These are phyloP conservation scores for Fraxinus albicans DNA, from an alignment of 305 asterid species.

Conservation along the genomic window DNA sequence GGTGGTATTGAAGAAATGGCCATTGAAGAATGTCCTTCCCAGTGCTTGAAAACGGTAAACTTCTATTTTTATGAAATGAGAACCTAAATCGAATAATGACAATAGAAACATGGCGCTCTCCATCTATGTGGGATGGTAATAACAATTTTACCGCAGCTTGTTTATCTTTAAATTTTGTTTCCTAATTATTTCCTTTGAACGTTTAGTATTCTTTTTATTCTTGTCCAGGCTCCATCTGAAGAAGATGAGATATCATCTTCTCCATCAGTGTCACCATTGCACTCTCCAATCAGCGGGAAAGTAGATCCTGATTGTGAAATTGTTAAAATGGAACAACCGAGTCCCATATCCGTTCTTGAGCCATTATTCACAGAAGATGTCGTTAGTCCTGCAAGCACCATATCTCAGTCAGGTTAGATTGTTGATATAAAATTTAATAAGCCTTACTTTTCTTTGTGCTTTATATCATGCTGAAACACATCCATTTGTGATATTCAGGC, in stretches of 20 bases:
- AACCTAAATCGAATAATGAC: not conserved
- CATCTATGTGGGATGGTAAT: not conserved
- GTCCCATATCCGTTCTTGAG: constrained; percentile 93
- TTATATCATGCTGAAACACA: constrained; percentile 25
- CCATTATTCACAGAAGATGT: constrained; percentile 73
- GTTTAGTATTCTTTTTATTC: constrained; percentile 13
- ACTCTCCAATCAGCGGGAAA: constrained; percentile 36
- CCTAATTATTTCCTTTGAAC: constrained; percentile 10
- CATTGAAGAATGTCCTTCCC: constrained; percentile 34
- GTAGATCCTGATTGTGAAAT: constrained; percentile 37
- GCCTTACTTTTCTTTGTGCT: constrained; percentile 9
- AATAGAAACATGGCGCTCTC: not conserved
- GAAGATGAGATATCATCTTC: constrained; percentile 41
- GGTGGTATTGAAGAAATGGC: constrained; percentile 36
- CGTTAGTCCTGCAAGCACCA: constrained; percentile 73
- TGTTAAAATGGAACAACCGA: constrained; percentile 67
- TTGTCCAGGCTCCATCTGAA: constrained; percentile 46
- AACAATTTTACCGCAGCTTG: not conserved
- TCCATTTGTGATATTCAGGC: constrained; percentile 41
- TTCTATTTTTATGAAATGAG: constrained; percentile 4
- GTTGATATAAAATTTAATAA: constrained; percentile 2
- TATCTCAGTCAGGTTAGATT: constrained; percentile 57
- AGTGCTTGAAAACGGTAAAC: constrained; percentile 42
- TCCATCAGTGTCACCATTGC: constrained; percentile 41
- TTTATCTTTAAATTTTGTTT: not conserved